Percentiles rank a stretch among this genome's conserved stretches.
Evolutionary conservation across 2,329 filamentous ascomycete genomes (phyloP).

Genomic region (Arthrocladium fulminans): DNA sequence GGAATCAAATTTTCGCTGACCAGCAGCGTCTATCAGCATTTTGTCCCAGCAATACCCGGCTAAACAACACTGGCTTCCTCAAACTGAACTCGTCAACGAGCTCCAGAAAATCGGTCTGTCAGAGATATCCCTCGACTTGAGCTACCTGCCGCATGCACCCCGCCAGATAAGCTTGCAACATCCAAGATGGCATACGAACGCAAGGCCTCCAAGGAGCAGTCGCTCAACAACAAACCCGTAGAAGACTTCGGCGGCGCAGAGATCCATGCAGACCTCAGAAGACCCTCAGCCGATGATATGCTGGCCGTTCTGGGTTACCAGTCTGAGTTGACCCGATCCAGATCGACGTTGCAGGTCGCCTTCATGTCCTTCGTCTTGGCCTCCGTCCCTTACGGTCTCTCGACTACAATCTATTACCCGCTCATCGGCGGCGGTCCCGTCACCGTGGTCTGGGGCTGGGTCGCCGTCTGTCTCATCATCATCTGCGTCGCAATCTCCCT

Average conservation of each 20-base stretch:
- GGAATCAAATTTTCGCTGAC: background rate
- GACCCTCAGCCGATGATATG: constrained; percentile 13
- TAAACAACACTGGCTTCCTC: background rate
- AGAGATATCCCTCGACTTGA: background rate
- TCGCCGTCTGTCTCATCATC: constrained; percentile 59
- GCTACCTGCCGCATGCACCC: background rate
- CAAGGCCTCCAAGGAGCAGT: background rate
- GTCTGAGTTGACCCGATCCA: constrained; percentile 14
- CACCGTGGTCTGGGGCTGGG: constrained; percentile 65
- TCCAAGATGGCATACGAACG: background rate
- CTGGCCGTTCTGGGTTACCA: constrained; percentile 18
- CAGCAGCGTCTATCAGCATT: background rate
- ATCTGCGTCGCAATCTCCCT: constrained; percentile 62
- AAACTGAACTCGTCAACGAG: background rate
- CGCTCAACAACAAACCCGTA: background rate
- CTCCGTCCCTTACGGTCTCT: constrained; percentile 64
- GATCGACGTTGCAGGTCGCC: constrained; percentile 19
- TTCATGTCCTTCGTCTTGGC: constrained; percentile 54
- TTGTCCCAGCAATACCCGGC: background rate
- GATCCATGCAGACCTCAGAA: background rate
- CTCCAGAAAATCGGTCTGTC: background rate
- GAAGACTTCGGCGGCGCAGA: background rate
- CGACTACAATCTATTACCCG: constrained; percentile 61
- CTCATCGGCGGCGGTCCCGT: constrained; percentile 57
- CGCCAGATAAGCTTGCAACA: background rate